These are phyloP conservation scores for Didymellaceae sp. DNA, from an alignment of 2,329 filamentous ascomycete species.

Conservation along the genomic window DNA sequence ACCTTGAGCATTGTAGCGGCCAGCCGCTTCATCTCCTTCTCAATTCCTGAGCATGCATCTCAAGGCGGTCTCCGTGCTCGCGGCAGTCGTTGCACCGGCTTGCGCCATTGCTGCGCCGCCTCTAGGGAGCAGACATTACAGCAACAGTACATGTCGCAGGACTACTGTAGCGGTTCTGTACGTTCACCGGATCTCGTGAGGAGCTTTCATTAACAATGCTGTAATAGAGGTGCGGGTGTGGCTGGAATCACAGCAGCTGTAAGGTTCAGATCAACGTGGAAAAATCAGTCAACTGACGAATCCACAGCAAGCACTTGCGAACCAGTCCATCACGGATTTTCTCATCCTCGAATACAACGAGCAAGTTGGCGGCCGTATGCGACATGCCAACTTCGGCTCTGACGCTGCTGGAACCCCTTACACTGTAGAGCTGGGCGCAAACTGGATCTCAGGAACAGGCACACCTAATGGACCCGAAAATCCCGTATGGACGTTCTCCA, in stretches of 20 bases:
- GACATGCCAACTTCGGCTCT: conserved; percentile 64
- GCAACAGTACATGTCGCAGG: conserved; percentile 37
- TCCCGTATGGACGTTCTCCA: conserved; percentile 66
- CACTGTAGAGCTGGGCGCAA: conserved; percentile 69
- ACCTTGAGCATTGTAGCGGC: too few species aligned
- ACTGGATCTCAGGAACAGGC: conserved; percentile 64
- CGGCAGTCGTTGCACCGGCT: background rate
- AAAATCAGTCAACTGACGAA: too few species aligned
- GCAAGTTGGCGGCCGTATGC: conserved; percentile 67
- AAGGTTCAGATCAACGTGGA: conserved; percentile 24
- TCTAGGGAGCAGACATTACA: conserved; percentile 15
- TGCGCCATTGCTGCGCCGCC: conserved; percentile 24
- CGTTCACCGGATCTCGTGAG: background rate
- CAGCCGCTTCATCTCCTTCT: too few species aligned
- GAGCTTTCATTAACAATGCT: background rate
- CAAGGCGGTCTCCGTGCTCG: conserved; percentile 1
- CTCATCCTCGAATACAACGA: conserved; percentile 69
- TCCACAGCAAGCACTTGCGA: conserved; percentile 63
- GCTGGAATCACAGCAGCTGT: conserved; percentile 68
- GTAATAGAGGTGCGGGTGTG: conserved; percentile 62
- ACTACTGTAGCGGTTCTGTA: conserved; percentile 45
- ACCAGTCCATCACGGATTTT: conserved; percentile 68
- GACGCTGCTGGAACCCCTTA: conserved; percentile 54
- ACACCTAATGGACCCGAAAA: conserved; percentile 56
- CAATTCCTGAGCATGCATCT: conserved; percentile 2